These are phyloP conservation scores for Botrytis tulipae DNA, from an alignment of 2,329 filamentous ascomycete genomes.

Conservation along the genomic window DNA sequence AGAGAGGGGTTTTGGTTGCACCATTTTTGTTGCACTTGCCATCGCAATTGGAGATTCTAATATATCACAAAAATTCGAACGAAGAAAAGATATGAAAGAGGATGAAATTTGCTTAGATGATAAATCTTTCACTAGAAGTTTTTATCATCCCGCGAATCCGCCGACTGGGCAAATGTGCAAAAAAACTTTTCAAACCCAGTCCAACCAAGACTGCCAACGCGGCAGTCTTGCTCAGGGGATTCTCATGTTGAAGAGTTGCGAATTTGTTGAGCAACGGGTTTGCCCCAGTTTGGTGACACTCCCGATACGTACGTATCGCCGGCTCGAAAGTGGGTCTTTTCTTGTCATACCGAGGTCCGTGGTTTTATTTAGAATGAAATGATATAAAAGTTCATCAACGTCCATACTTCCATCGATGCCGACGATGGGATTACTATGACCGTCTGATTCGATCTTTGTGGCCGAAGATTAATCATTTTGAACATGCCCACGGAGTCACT, in stretches of 20 bases:
- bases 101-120: background rate
- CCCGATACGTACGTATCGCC: background rate
- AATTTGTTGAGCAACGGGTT: background rate
- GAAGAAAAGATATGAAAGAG: background rate
- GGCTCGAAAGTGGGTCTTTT: constrained; percentile 9
- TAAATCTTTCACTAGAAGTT: background rate
- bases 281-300: background rate
- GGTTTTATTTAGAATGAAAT: background rate
- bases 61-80: background rate
- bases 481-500: background rate
- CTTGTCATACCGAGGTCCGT: background rate
- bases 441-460: background rate
- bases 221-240: background rate
- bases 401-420: background rate
- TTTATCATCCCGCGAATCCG: background rate
- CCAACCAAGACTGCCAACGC: background rate
- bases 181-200: too few species aligned
- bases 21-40: constrained; percentile 4
- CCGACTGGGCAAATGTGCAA: background rate
- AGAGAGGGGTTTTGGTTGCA: constrained; percentile 28
- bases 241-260: background rate
- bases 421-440: too few species aligned
- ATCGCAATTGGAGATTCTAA: too few species aligned
- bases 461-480: background rate
- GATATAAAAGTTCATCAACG: background rate